Evolutionary conservation across 192 early-diverging fungal species (phyloP).

Genomic region (Backusella luteola): DNA sequence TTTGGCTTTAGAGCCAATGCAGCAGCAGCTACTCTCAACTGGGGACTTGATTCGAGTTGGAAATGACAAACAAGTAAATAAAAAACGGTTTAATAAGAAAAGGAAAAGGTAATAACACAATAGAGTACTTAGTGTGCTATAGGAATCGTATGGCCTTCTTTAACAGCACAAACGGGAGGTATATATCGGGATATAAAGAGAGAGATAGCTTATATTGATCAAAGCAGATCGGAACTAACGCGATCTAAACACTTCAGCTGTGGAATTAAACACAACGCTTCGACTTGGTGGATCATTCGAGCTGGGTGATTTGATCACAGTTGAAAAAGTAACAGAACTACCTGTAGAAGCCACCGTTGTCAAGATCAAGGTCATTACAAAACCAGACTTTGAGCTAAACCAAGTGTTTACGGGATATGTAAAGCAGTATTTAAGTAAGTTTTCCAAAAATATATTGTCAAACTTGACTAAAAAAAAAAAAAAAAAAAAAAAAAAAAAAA

Average conservation of each 20-base stretch:
- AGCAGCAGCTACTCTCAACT: conserved; percentile 5
- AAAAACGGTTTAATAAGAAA: background rate
- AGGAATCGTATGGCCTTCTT: conserved; percentile 58
- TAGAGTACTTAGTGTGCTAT: conserved; percentile 28
- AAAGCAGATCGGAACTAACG: background rate
- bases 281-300: conserved; percentile 46
- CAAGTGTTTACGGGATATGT: conserved; percentile 49
- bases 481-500: background rate
- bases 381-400: conserved; percentile 42
- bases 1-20: conserved; percentile 12
- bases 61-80: background rate
- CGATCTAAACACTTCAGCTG: conserved; percentile 30
- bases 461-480: background rate
- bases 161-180: conserved; percentile 40
- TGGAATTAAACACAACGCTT: conserved; percentile 46
- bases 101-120: background rate
- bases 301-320: conserved; percentile 38
- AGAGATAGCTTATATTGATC: background rate
- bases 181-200: background rate
- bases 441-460: background rate
- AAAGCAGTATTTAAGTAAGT: conserved; percentile 62
- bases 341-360: conserved; percentile 30
- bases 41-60: conserved; percentile 16
- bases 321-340: conserved; percentile 11
- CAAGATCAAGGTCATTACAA: conserved; percentile 40